phyloP scores from a whole-genome alignment of 2,329 filamentous ascomycete species.

The Canariomyces notabilis region DNA sequence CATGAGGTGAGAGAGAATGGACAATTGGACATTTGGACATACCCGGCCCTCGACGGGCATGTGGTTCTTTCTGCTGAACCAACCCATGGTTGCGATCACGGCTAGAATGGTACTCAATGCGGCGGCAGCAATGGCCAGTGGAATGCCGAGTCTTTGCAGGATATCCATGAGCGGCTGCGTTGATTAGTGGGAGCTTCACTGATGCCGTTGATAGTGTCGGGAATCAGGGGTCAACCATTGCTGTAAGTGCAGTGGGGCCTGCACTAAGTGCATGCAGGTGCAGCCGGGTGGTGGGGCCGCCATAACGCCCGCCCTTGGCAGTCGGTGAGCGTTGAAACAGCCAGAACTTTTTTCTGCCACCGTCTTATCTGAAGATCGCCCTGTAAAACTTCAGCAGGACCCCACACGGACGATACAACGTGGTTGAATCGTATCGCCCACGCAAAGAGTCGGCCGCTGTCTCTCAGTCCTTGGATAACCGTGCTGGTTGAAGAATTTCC shows the following conservation, averaged over 20 bases:
- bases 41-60: conserved; percentile 85
- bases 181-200: neutral
- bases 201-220: neutral
- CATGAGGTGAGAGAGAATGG: conserved; percentile 11
- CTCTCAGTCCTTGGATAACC: no score
- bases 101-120: conserved; percentile 33
- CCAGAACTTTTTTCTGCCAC: conserved; percentile 16
- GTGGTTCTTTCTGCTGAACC: conserved; percentile 64
- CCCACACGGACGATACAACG: no score
- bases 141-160: conserved; percentile 15
- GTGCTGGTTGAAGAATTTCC: neutral
- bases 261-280: neutral
- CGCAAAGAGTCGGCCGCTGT: neutral
- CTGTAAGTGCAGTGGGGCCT: neutral
- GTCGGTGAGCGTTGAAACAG: neutral
- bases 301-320: neutral
- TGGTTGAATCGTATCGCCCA: neutral
- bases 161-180: conserved; percentile 19
- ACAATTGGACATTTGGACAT: conserved; percentile 28
- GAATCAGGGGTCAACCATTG: conserved; percentile 5
- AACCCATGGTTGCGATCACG: conserved; percentile 53
- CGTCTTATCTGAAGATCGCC: no score
- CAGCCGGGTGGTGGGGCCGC: conserved; percentile 3
- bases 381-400: conserved; percentile 3
- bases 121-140: conserved; percentile 23